Percentiles rank a stretch among this genome's conserved stretches.
Conservation (phyloP, 768 basidiomycete species). For the Gelatoporia subvermispora region DNA sequence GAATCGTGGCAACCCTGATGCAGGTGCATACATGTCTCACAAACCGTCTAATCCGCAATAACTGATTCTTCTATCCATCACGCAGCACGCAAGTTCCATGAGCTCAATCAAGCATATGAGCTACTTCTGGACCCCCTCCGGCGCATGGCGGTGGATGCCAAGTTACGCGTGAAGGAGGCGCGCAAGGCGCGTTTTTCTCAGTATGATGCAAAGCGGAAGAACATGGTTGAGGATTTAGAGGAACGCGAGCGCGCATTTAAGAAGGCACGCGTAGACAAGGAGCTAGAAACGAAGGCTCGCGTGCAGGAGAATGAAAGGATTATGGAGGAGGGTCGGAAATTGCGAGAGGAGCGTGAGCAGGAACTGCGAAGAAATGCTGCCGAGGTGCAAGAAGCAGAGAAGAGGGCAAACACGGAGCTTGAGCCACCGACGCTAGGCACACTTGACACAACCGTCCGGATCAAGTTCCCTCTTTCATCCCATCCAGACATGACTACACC, state of each 20-base stretch:
- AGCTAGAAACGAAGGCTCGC: slow-evolving; percentile 47
- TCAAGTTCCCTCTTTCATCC: slow-evolving; percentile 60
- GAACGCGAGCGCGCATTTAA: slow-evolving; percentile 74
- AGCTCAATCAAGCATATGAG: slow-evolving; percentile 77
- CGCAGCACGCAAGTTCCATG: slow-evolving; percentile 80
- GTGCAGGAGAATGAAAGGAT: slow-evolving; percentile 66
- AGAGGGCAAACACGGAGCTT: slow-evolving; percentile 34
- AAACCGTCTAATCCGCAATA: not conserved
- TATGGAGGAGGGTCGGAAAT: slow-evolving; percentile 65
- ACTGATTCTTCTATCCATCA: not conserved
- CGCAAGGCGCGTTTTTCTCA: slow-evolving; percentile 63
- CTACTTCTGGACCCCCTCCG: slow-evolving; percentile 76
- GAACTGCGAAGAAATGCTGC: slow-evolving; percentile 42
- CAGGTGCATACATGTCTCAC: slow-evolving; percentile 39
- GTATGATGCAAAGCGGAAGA: slow-evolving; percentile 71
- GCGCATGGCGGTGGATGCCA: slow-evolving; percentile 75
- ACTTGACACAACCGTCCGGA: slow-evolving; percentile 69
- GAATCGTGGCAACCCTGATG: slow-evolving; percentile 79
- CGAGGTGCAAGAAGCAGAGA: slow-evolving; percentile 31
- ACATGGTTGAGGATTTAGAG: slow-evolving; percentile 72
- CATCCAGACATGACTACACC: slow-evolving; percentile 54
- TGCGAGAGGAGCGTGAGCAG: slow-evolving; percentile 64
- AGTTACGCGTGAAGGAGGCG: slow-evolving; percentile 65
- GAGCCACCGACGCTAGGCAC: slow-evolving; percentile 57
- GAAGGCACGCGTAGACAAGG: slow-evolving; percentile 60